Evolutionary conservation across 768 basidiomycete genomes (phyloP), one percentile per base, ranked within the genome.

Genomic region (Thelephora aurantiotincta): DNA sequence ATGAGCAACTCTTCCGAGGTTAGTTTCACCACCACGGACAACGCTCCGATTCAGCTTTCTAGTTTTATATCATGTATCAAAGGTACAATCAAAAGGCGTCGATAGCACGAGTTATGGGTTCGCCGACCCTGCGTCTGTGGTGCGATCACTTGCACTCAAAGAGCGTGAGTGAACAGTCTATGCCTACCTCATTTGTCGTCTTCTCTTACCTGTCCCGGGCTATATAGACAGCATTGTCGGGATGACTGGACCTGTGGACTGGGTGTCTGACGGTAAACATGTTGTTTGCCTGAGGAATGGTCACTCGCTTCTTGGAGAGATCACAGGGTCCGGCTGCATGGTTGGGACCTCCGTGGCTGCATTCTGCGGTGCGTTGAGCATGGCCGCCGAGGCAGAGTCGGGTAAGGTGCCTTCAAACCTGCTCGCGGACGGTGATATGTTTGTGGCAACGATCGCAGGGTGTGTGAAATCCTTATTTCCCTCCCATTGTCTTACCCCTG

Each of bases 301-400:
- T 0, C 70, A 85, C 56, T 63, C 67, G 13, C 65, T 83, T 20
- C 74, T 96, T 6, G 81, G 79, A 0, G 68, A 73, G 47, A 90
- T 97, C 48, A 96, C 93, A 0, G 93, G 92, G 0, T 86, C 86
- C 20, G 92, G 92, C 3, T 97, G 92, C 57, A 78, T 93, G 60
- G 67, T 78, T 19, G 85, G 84, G 22, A 83, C 84, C 9, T 69
- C 74, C 26, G 73, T 94, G 43, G 84, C 89, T 0, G 75, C 82
- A 13, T 92, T 81, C 63, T 87, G 84, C 59, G 89, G 82, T 3
- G 81, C 76, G 2, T 77, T 80, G 11, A 68, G 73, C 47, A 57
- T 73, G 26, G 60, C 62, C 30, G 62, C 63, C n/a, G 58, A 65
- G 16, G 54, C 51, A 50, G 54, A 51, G 34, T 48, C 45, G 37